Evolutionary conservation across 208 protist species (phyloP), one percentile per base, ranked within the genome.

Genomic region (Acanthamoeba triangularis): DNA sequence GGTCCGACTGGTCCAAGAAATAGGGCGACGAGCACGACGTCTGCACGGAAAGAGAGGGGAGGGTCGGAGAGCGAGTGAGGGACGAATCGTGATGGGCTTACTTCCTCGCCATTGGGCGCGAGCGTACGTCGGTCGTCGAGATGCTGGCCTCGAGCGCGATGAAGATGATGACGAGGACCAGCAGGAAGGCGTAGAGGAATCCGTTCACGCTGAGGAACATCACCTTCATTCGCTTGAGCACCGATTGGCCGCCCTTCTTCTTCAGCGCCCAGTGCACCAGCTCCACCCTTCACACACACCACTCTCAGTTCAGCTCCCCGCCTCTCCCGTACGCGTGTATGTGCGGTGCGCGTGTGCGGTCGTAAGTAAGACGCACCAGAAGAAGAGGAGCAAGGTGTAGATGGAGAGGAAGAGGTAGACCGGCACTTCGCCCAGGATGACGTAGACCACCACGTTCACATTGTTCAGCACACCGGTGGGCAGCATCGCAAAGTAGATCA

Each of bases 401-500:
- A 90, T 90, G 44, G 49, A 65, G 30, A 90, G 49, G 80, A 90
- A 90, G 0, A 90, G 80, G 33, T 90, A 90, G 49, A 90, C 80
- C 11, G 80, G 80, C 80, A 90, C 28, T 13, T 90, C 80, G 52
- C 80, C 80, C 49, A 90, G 80, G 49, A 90, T n/a, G 25, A 90
- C 33, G 80, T 90, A 90, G 80, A 90, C 80, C 30, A 65, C 52
- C 30, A 90, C 80, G 52, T 90, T 90, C 14, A 14, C 33, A 16
- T 90, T 10, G 30, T 90, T 90, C 49, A 90, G 52, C 80, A 90
- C 80, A 2, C 80, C 80, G 3, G 80, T 90, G 7, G 80, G 80
- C 49, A 90, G 80, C 80, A 90, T 90, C 35, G 80, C 80, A 63
- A 90, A 90, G 35, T 90, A 90, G 10, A 90, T 65, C 11, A 90